phyloP scores from a whole-genome alignment of 345 rosid species.

The Jatropha curcas region DNA sequence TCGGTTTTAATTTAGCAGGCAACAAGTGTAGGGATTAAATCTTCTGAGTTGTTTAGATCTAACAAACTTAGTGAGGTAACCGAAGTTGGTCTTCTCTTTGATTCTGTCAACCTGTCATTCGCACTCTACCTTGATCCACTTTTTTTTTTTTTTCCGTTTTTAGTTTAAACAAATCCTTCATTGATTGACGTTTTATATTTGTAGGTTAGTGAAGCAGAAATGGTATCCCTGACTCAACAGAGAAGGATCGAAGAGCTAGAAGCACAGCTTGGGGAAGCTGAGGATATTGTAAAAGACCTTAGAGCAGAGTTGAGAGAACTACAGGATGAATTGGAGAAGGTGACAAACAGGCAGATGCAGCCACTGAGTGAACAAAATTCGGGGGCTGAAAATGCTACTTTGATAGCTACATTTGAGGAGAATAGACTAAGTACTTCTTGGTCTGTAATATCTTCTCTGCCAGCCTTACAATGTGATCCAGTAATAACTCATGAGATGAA shows the following conservation, averaged over 20 bases:
- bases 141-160: background rate
- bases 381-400: conserved; percentile 23
- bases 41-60: background rate
- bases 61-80: background rate
- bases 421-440: conserved; percentile 31
- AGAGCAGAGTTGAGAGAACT: conserved; percentile 65
- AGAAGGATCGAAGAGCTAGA: conserved; percentile 79
- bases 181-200: conserved; percentile 3
- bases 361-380: conserved; percentile 21
- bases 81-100: conserved; percentile 4
- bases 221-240: conserved; percentile 46
- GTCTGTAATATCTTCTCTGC: conserved; percentile 33
- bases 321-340: conserved; percentile 61
- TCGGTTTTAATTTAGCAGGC: background rate
- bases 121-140: background rate
- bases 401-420: conserved; percentile 25
- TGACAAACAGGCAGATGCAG: conserved; percentile 27
- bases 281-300: conserved; percentile 80
- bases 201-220: conserved; percentile 74
- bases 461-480: conserved; percentile 29
- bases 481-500: conserved; percentile 33
- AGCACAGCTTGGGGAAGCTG: conserved; percentile 87
- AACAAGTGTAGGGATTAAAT: background rate
- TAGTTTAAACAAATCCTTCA: background rate
- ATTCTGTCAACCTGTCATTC: background rate